phyloP scores from a whole-genome alignment of 768 basidiomycete species.

The Pulveroboletus sp. region DNA sequence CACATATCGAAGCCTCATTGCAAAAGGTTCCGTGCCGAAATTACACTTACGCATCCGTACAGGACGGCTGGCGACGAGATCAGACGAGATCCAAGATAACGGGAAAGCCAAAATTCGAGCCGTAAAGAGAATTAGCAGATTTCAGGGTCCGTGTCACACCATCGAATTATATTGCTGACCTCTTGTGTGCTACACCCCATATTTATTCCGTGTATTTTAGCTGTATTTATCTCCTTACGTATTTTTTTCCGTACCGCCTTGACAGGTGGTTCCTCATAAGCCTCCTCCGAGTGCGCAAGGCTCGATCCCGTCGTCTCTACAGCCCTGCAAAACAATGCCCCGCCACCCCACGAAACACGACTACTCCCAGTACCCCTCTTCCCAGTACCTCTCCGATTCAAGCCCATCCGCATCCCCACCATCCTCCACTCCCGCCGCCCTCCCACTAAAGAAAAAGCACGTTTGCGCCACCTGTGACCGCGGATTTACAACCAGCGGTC shows the following conservation, averaged over 20 bases:
- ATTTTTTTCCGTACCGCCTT: slow-evolving; percentile 36
- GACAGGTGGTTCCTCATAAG: slow-evolving; percentile 35
- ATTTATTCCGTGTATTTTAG: slow-evolving; percentile 26
- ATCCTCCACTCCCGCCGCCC: slow-evolving; percentile 1
- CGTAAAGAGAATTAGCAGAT: slow-evolving; percentile 24
- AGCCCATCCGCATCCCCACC: slow-evolving; percentile 19
- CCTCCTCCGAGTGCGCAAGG: slow-evolving; percentile 24
- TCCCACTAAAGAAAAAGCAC: slow-evolving; percentile 39
- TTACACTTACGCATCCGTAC: slow-evolving; percentile 25
- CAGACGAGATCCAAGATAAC: slow-evolving; percentile 30
- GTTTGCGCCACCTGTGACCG: slow-evolving; percentile 71
- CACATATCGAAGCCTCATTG: slow-evolving; percentile 12
- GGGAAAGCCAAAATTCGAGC: slow-evolving; percentile 34
- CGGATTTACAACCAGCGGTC: slow-evolving; percentile 84
- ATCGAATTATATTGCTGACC: slow-evolving; percentile 26
- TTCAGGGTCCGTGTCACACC: slow-evolving; percentile 34
- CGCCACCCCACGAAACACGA: slow-evolving; percentile 31
- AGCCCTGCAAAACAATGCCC: slow-evolving; percentile 33
- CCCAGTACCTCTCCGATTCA: slow-evolving; percentile 26
- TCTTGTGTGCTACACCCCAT: slow-evolving; percentile 11
- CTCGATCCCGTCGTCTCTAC: slow-evolving; percentile 24
- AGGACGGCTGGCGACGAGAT: slow-evolving; percentile 28
- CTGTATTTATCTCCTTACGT: slow-evolving; percentile 27
- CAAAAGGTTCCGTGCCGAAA: slow-evolving; percentile 33
- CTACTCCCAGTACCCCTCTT: slow-evolving; percentile 23